A percentile compares a stretch with the other conserved stretches of the same genome.
Conservation (phyloP, 306 rosid genomes). For the Morella rubra region DNA sequence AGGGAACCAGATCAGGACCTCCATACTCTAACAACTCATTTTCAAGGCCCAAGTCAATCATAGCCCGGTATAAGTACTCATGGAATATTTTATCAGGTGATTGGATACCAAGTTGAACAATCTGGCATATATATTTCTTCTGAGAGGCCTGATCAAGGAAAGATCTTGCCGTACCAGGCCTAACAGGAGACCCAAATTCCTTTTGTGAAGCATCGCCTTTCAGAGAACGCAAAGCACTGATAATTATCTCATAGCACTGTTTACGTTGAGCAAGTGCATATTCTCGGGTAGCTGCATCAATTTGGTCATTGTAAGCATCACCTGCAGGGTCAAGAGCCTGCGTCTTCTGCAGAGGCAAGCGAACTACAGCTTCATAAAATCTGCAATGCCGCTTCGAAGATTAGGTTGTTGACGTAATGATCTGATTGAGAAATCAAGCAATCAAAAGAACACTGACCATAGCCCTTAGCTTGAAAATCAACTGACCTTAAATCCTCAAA, state of each 20-base stretch:
- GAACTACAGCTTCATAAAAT: slow-evolving; percentile 97
- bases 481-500: slow-evolving; percentile 91
- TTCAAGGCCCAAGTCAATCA: slow-evolving; percentile 96
- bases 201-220: slow-evolving; percentile 62
- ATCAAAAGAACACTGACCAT: slow-evolving; percentile 8
- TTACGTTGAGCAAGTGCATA: slow-evolving; percentile 75
- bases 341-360: slow-evolving; percentile 93
- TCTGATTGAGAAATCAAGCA: slow-evolving; percentile 7
- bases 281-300: slow-evolving; percentile 76
- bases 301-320: slow-evolving; percentile 85
- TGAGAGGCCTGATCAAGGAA: slow-evolving; percentile 75
- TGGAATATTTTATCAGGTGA: slow-evolving; percentile 89
- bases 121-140: slow-evolving; percentile 79
- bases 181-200: slow-evolving; percentile 82
- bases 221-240: slow-evolving; percentile 74
- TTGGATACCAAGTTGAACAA: slow-evolving; percentile 92
- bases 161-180: slow-evolving; percentile 57
- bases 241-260: slow-evolving; percentile 89
- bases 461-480: slow-evolving; percentile 22
- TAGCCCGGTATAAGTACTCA: slow-evolving; percentile 79
- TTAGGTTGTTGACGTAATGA: slow-evolving; percentile 33
- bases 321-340: slow-evolving; percentile 92
- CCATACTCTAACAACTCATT: slow-evolving; percentile 89
- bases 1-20: slow-evolving; percentile 91
- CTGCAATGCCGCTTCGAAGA: slow-evolving; percentile 44